These are phyloP conservation scores for Tuber brumale DNA, from an alignment of 495 filamentous ascomycete genomes.

Conservation along the genomic window DNA sequence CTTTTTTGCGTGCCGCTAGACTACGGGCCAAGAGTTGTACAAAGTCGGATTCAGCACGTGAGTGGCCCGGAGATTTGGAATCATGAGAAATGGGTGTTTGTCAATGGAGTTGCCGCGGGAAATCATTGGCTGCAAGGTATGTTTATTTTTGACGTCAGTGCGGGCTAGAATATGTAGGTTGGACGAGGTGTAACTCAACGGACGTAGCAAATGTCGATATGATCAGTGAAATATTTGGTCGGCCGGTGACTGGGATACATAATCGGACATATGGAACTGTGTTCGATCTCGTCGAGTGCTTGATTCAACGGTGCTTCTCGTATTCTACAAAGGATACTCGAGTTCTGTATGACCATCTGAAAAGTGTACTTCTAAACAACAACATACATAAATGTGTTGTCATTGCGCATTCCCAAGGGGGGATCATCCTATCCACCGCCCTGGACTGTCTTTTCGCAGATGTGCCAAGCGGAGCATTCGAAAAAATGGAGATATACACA, in stretches of 20 bases:
- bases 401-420: constrained; percentile 76
- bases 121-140: constrained; percentile 39
- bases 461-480: constrained; percentile 58
- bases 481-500: constrained; percentile 74
- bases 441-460: constrained; percentile 76
- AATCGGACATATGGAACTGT: constrained; percentile 70
- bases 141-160: background rate
- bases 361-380: constrained; percentile 53
- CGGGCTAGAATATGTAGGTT: constrained; percentile 5
- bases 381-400: constrained; percentile 65
- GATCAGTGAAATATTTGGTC: constrained; percentile 65
- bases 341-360: constrained; percentile 50
- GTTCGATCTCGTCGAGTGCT: constrained; percentile 68
- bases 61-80: constrained; percentile 17
- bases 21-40: constrained; percentile 25
- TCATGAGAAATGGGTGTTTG: constrained; percentile 66
- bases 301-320: constrained; percentile 67
- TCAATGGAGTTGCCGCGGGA: constrained; percentile 63
- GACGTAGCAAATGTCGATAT: constrained; percentile 57
- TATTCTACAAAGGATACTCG: constrained; percentile 68
- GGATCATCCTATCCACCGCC: constrained; percentile 65
- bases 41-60: constrained; percentile 20
- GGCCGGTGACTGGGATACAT: constrained; percentile 71
- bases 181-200: constrained; percentile 35
- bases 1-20: constrained; percentile 23